These are phyloP conservation scores for Hirsutella thompsonii DNA, from an alignment of 2,329 filamentous ascomycete genomes.

Conservation along the genomic window DNA sequence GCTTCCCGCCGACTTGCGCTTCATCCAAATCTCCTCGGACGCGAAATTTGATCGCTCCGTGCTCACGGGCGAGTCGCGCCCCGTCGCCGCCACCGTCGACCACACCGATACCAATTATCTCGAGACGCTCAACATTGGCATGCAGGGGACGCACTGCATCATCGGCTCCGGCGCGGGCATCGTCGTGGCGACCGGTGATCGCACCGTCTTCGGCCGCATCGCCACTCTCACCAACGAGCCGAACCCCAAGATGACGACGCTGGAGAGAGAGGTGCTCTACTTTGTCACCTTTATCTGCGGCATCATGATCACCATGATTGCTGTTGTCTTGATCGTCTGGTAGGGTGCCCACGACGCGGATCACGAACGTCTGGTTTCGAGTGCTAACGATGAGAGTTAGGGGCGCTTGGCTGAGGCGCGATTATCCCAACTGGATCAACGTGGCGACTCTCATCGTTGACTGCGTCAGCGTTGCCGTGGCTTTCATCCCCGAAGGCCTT, in stretches of 20 bases:
- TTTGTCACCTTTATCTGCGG: slow-evolving; percentile 60
- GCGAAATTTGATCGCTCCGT: slow-evolving; percentile 62
- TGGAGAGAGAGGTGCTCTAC: slow-evolving; percentile 60
- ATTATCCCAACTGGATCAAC: slow-evolving; percentile 58
- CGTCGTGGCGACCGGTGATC: slow-evolving; percentile 59
- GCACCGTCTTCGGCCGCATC: slow-evolving; percentile 64
- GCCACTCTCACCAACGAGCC: slow-evolving; percentile 59
- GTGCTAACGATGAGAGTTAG: slow-evolving; percentile 19
- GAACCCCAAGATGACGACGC: slow-evolving; percentile 51
- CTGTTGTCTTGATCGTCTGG: slow-evolving; percentile 55
- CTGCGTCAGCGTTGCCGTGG: slow-evolving; percentile 60
- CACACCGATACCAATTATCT: slow-evolving; percentile 61
- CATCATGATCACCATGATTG: slow-evolving; percentile 53
- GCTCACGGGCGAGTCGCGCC: slow-evolving; percentile 55
- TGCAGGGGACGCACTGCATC: slow-evolving; percentile 70
- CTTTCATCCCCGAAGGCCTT: slow-evolving; percentile 64
- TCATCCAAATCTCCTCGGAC: slow-evolving; percentile 55
- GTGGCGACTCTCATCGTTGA: slow-evolving; percentile 60
- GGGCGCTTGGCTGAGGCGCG: slow-evolving; percentile 55
- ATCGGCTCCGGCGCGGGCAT: slow-evolving; percentile 54
- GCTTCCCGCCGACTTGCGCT: slow-evolving; percentile 59
- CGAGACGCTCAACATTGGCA: slow-evolving; percentile 62
- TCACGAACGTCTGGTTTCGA: too few species aligned
- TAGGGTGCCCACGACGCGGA: slow-evolving; percentile 16
- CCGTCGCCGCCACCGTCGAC: slow-evolving; percentile 50